Conservation (phyloP, 306 rosid genomes). For the Prunus armeniaca region DNA sequence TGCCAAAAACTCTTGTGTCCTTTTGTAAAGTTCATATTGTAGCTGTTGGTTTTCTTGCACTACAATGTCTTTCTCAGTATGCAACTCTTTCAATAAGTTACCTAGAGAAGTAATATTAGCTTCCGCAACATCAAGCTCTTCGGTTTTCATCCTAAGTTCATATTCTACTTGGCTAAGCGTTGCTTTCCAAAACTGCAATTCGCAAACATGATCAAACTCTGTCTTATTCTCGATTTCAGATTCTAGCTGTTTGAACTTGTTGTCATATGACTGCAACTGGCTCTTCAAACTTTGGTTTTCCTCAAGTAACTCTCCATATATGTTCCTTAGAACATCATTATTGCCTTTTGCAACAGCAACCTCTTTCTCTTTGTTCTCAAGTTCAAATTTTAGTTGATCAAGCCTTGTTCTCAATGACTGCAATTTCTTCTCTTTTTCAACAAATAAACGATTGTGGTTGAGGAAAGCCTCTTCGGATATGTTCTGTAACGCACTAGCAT, state of each 20-base stretch:
- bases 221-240: neutral
- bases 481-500: neutral
- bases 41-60: conserved; percentile 62
- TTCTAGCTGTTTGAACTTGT: neutral
- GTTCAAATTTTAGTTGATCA: conserved; percentile 48
- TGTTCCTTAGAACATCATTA: conserved; percentile 63
- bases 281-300: neutral
- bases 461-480: neutral
- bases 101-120: conserved; percentile 59
- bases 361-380: conserved; percentile 51
- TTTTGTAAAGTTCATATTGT: neutral
- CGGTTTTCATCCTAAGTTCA: too few relatives aligned
- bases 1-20: neutral
- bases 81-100: conserved; percentile 76
- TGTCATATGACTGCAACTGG: neutral
- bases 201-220: too few relatives aligned
- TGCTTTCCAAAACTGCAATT: too few relatives aligned
- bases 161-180: too few relatives aligned
- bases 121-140: conserved; percentile 13
- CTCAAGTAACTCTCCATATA: conserved; percentile 67
- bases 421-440: neutral
- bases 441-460: neutral
- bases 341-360: conserved; percentile 55
- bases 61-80: conserved; percentile 69
- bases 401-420: conserved; percentile 34